Percentiles rank a stretch among this genome's conserved stretches.
Evolutionary conservation across 495 filamentous ascomycete genomes (phyloP).

Genomic region (Clavariopsis aquatica): DNA sequence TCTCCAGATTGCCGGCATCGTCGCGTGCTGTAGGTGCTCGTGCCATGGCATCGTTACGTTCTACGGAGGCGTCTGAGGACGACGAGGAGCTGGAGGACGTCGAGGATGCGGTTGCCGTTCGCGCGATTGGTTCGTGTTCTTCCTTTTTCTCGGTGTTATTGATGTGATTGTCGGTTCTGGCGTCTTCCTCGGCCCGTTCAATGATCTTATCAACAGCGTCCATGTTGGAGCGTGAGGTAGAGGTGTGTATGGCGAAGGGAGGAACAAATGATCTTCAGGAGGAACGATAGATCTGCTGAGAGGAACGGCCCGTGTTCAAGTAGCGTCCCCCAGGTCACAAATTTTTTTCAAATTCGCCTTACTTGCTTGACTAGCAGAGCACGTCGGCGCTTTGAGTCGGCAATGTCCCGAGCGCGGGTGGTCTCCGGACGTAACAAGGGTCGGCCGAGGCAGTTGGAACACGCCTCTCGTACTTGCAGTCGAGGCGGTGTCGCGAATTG

Average conservation of each 20-base stretch:
- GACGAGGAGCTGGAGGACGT: constrained; percentile 51
- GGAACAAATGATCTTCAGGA: background rate
- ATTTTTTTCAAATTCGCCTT: background rate
- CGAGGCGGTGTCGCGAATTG: background rate
- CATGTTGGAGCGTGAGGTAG: constrained; percentile 31
- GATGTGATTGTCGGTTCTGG: background rate
- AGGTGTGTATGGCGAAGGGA: background rate
- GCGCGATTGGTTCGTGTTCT: constrained; percentile 26
- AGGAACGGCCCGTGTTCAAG: background rate
- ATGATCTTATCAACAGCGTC: constrained; percentile 57
- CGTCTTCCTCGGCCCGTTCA: constrained; percentile 51
- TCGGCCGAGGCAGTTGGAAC: background rate
- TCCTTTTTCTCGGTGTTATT: constrained; percentile 38
- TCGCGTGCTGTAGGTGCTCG: constrained; percentile 64
- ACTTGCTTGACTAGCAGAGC: background rate
- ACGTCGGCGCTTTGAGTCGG: background rate
- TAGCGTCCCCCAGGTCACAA: background rate
- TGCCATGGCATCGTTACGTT: constrained; percentile 50
- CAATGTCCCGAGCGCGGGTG: background rate
- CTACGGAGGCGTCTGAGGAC: constrained; percentile 46
- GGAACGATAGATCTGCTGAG: too few relatives aligned
- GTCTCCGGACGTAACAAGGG: background rate
- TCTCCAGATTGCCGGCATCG: constrained; percentile 53
- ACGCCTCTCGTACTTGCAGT: too few relatives aligned
- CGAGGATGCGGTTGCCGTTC: constrained; percentile 42